Evolutionary conservation across 2,329 filamentous ascomycete genomes (phyloP).

Genomic region (Claviceps sp.): DNA sequence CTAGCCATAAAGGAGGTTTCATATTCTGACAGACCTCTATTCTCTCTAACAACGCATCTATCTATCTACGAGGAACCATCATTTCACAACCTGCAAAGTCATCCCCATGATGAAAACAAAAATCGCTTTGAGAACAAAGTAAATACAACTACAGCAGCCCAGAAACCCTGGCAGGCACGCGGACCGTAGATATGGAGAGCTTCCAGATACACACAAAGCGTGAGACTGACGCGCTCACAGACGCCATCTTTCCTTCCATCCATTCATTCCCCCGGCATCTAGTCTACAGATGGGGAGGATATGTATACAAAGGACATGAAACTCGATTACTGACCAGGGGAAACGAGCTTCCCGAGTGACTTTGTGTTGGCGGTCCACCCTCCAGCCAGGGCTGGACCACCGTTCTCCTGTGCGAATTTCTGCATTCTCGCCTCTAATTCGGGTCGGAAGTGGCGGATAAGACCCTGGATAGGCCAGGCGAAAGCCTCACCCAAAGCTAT

Average conservation of each 20-base stretch:
- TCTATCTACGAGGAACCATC: background rate
- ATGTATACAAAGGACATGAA: conserved; percentile 6
- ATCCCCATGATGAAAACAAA: background rate
- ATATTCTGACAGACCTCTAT: too few species aligned
- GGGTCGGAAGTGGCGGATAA: conserved; percentile 95
- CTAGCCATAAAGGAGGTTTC: too few species aligned
- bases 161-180: background rate
- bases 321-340: conserved; percentile 67
- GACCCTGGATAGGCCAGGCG: conserved; percentile 93
- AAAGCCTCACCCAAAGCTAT: conserved; percentile 88
- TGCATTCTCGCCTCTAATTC: conserved; percentile 87
- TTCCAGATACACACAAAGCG: background rate
- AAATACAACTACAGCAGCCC: conserved; percentile 5
- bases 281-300: conserved; percentile 1
- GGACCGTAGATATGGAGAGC: background rate
- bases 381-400: conserved; percentile 66
- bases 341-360: conserved; percentile 69
- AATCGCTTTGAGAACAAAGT: conserved; percentile 2
- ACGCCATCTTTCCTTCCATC: background rate
- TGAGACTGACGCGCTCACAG: background rate
- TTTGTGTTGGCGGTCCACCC: conserved; percentile 70
- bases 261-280: background rate
- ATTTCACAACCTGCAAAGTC: background rate
- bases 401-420: conserved; percentile 59
- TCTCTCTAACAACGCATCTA: background rate